Conservation (phyloP, 148 eudicot genomes). For the Rhododendron henanense region DNA sequence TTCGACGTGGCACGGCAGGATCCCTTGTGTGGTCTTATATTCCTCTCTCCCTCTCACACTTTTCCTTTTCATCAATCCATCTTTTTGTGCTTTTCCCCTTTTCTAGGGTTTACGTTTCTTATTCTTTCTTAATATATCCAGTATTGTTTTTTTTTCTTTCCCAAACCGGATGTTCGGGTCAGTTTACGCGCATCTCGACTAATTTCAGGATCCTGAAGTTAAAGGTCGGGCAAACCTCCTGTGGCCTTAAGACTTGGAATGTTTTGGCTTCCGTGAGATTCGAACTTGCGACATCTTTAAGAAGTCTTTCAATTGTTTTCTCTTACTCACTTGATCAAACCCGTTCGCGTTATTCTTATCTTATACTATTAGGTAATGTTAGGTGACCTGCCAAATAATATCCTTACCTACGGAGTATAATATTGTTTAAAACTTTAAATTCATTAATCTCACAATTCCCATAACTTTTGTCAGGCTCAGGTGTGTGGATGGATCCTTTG, state of each 20-base stretch:
- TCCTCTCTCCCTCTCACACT: constrained; percentile 11
- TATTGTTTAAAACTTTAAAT: background rate
- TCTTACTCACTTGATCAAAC: background rate
- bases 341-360: background rate
- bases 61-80: constrained; percentile 37
- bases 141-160: background rate
- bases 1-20: constrained; percentile 15
- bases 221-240: background rate
- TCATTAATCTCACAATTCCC: background rate
- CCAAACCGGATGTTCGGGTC: too few species aligned
- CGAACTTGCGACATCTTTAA: too few species aligned
- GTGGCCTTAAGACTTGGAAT: background rate
- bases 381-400: background rate
- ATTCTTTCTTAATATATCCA: background rate
- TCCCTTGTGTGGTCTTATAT: background rate
- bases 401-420: background rate
- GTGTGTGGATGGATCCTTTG: background rate
- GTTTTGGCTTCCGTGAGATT: too few species aligned
- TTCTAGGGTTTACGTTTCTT: constrained; percentile 19
- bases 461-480: background rate
- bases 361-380: background rate
- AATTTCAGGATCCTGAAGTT: too few species aligned
- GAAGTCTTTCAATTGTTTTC: too few species aligned
- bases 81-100: constrained; percentile 43
- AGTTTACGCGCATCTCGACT: too few species aligned